Conservation (phyloP, 2,329 filamentous ascomycete genomes). For the Cordyceps cicadae region DNA sequence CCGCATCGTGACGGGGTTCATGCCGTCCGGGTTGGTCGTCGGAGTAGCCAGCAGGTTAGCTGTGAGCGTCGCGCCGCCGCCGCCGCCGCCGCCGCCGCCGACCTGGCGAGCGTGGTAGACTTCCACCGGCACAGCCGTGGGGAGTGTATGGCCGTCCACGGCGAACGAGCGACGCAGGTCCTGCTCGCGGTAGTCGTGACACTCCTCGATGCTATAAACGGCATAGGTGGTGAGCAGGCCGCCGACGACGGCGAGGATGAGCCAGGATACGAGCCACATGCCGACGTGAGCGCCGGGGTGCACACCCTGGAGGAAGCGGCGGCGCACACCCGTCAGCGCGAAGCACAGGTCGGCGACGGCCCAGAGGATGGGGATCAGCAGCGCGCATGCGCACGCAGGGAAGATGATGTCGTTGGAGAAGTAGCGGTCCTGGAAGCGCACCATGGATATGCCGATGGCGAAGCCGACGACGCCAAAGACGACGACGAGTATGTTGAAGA, state of each 20-base stretch:
- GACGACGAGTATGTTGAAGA: conserved; percentile 22
- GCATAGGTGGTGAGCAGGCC: conserved; percentile 15
- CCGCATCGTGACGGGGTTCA: neutral
- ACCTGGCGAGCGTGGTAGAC: neutral
- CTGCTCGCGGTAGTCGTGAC: conserved; percentile 5
- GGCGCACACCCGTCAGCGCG: conserved; percentile 24
- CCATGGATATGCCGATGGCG: conserved; percentile 21
- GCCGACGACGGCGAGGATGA: conserved; percentile 23
- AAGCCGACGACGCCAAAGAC: conserved; percentile 21
- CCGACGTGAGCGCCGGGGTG: conserved; percentile 37
- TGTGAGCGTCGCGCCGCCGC: neutral
- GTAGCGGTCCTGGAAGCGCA: neutral
- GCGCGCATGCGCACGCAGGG: neutral
- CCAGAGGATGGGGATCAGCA: conserved; percentile 27
- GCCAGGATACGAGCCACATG: conserved; percentile 34
- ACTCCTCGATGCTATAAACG: neutral
- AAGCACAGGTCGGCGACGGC: conserved; percentile 27
- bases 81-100: neutral
- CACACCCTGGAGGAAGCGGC: conserved; percentile 27
- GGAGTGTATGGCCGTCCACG: neutral
- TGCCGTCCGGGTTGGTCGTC: neutral
- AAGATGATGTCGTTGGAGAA: neutral
- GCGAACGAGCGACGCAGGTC: neutral
- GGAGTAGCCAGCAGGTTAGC: neutral
- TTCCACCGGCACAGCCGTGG: neutral